Base-by-base conservation (phyloP, 2,329 filamentous ascomycete species). In the Fusarium fracticaudum region DNA sequence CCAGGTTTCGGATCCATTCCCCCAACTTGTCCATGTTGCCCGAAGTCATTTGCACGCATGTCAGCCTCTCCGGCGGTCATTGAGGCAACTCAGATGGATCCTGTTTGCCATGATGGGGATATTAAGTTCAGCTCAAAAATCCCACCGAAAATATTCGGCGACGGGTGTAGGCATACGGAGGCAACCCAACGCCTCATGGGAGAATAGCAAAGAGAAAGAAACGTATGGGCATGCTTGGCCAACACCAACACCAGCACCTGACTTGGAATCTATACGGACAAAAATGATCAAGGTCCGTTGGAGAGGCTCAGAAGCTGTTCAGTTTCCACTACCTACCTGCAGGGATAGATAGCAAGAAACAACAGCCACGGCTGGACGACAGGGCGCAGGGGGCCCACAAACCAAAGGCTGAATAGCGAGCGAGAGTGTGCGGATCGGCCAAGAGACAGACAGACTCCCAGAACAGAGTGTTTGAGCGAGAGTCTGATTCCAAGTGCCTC, bases 81-180 rank as follows among this genome's bases (percentile, higher is more conserved):
- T 60, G 59, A 74, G 57, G 55, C 58, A 53, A 45, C 50, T 44
- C 45, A 50, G 35, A 47, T 64, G 50, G 48, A 48, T 29, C 38
- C 38, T 69, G 47, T 72, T 69, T 66, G 68, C 72, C 53, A 53
- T 74, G 41, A 60, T 48, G 59, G 51, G 45, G 26, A 40, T 57
- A 31, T 47, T 31, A 29, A 22, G 18, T 45, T 43, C 61, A 53
- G 47, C 58, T 60, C 53, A 55, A 51, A 41, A 35, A 41, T 38
- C 44, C 33, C 29, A 68, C 73, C 73, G 71, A 76, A 72, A 69
- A 74, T 64, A 50, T 58, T 76, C 71, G 73, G 73, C 64, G 63
- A 60, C 50, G 57, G 64, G 47, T 64, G 43, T 43, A 61, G 12
- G 26, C n/a, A 33, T 58, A 40, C 35, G 38, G 40, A 53, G 35